Conservation (phyloP, 2,329 filamentous ascomycete genomes). For the Sclerotinia nivalis region DNA sequence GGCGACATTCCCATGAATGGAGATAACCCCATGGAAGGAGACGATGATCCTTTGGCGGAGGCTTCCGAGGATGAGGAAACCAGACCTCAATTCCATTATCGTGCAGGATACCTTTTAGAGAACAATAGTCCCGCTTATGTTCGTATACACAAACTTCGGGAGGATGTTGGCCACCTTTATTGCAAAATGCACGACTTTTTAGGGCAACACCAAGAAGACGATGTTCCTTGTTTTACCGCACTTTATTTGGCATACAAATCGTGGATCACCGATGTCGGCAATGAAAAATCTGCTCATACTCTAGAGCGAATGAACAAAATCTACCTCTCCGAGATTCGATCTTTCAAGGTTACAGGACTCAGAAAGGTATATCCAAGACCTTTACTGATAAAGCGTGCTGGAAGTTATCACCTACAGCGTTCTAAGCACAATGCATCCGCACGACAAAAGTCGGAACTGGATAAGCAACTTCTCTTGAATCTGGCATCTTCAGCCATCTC, state of each 20-base stretch:
- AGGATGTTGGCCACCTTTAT: conserved; percentile 75
- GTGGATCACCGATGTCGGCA: conserved; percentile 97
- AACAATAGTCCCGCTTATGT: conserved; percentile 65
- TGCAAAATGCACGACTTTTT: conserved; percentile 85
- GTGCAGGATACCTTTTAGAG: conserved; percentile 80
- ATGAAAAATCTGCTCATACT: conserved; percentile 91
- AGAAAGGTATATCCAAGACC: conserved; percentile 91
- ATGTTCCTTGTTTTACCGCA: conserved; percentile 91
- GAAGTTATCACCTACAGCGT: conserved; percentile 93
- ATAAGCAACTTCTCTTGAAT: conserved; percentile 81
- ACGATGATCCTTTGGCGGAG: conserved; percentile 58
- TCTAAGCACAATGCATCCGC: conserved; percentile 90
- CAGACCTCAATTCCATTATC: conserved; percentile 83
- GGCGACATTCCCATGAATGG: conserved; percentile 50
- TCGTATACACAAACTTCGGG: conserved; percentile 77
- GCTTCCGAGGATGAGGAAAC: conserved; percentile 78
- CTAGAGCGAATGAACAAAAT: conserved; percentile 84
- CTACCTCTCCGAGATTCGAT: conserved; percentile 81
- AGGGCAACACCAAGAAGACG: conserved; percentile 82
- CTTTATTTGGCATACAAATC: conserved; percentile 90
- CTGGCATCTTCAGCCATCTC: conserved; percentile 88
- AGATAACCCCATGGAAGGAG: conserved; percentile 53
- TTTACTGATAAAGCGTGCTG: conserved; percentile 86
- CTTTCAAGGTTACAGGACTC: conserved; percentile 92
- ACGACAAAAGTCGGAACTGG: conserved; percentile 83